Evolutionary conservation across 495 filamentous ascomycete species (phyloP).

Genomic region (Hypoxylon trugodes): DNA sequence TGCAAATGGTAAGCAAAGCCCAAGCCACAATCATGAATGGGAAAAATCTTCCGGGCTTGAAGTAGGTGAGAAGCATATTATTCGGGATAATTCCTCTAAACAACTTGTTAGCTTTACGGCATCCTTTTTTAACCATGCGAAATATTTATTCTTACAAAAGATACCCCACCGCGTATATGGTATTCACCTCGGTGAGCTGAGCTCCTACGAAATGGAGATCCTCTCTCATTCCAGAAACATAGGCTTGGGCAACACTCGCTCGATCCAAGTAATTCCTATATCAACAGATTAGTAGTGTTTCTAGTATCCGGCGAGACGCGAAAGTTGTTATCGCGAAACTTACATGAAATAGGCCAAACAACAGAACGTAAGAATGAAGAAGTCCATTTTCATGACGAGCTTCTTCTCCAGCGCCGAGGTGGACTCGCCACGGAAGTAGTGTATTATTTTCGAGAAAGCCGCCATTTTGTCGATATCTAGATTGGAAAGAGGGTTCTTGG

Average conservation of each 20-base stretch:
- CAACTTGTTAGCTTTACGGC: neutral
- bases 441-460: neutral
- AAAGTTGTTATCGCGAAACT: neutral
- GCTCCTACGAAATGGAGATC: neutral
- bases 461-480: neutral
- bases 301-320: too few species aligned
- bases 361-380: neutral
- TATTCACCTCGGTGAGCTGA: neutral
- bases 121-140: neutral
- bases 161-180: neutral
- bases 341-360: neutral
- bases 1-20: neutral
- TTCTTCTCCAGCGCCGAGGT: neutral
- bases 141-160: neutral
- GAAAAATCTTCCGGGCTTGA: slow-evolving; percentile 1
- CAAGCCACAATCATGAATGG: neutral
- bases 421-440: neutral
- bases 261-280: neutral
- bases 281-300: too few species aligned
- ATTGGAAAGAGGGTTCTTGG: too few species aligned
- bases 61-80: slow-evolving; percentile 2
- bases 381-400: neutral
- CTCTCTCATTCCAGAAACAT: neutral
- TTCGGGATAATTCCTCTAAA: neutral
- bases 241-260: neutral